Percentiles rank a stretch among this genome's conserved stretches.
These are phyloP conservation scores for Entomortierella chlamydospora DNA, from an alignment of 192 early-diverging fungal genomes.

Conservation along the genomic window DNA sequence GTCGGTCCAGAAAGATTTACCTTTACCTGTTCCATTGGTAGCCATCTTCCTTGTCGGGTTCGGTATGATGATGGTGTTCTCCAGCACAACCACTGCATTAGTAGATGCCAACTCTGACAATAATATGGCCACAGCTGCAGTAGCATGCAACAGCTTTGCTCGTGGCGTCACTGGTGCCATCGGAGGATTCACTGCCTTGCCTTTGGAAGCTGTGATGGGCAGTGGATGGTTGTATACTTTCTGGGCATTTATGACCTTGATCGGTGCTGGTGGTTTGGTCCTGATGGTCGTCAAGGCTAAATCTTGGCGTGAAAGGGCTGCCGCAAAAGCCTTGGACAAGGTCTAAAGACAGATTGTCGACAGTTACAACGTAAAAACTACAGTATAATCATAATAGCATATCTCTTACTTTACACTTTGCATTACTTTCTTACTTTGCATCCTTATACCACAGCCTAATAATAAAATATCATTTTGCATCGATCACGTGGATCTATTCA, in stretches of 20 bases:
- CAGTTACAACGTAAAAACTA: too few species aligned
- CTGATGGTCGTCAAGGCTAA: conserved; percentile 25
- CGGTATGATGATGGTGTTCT: conserved; percentile 48
- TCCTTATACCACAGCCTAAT: too few species aligned
- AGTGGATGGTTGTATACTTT: conserved; percentile 47
- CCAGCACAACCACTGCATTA: conserved; percentile 37
- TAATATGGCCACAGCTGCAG: conserved; percentile 39
- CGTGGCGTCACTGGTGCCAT: conserved; percentile 34
- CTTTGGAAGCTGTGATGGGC: conserved; percentile 24
- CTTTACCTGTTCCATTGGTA: conserved; percentile 10
- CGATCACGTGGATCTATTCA: too few species aligned
- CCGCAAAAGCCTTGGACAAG: conserved; percentile 24
- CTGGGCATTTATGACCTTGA: conserved; percentile 32
- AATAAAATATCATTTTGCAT: too few species aligned
- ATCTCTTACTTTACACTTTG: too few species aligned
- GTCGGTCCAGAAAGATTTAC: conserved; percentile 22
- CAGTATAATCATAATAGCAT: too few species aligned
- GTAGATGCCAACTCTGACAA: conserved; percentile 49
- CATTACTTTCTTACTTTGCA: too few species aligned
- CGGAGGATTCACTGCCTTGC: conserved; percentile 29
- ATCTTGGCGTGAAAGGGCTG: conserved; percentile 27
- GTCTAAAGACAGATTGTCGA: too few species aligned
- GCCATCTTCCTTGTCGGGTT: conserved; percentile 38
- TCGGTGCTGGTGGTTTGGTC: conserved; percentile 15
- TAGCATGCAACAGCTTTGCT: conserved; percentile 50